These are phyloP conservation scores for Colletotrichum incanum DNA, from an alignment of 2,329 filamentous ascomycete species.

Conservation along the genomic window DNA sequence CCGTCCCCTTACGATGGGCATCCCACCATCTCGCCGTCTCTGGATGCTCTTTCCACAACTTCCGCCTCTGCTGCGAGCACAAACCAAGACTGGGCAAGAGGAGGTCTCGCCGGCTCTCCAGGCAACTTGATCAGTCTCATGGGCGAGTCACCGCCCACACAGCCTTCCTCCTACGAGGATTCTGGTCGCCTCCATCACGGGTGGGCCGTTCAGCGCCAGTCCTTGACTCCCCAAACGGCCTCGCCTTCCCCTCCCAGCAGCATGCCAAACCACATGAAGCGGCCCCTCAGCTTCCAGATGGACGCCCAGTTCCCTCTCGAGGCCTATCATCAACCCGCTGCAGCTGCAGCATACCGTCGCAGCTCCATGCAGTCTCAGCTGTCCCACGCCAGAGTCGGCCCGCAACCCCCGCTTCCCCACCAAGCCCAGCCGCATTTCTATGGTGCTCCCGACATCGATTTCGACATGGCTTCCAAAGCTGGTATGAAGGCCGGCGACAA, in stretches of 20 bases:
- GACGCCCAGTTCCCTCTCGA: slow-evolving; percentile 62
- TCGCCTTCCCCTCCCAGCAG: slow-evolving; percentile 56
- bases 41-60: slow-evolving; percentile 65
- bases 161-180: slow-evolving; percentile 68
- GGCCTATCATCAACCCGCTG: slow-evolving; percentile 55
- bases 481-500: slow-evolving; percentile 76
- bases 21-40: slow-evolving; percentile 60
- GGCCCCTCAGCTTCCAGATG: slow-evolving; percentile 66
- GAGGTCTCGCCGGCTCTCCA: slow-evolving; percentile 66
- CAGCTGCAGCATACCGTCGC: slow-evolving; percentile 57
- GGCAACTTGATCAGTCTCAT: slow-evolving; percentile 66
- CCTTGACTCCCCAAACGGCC: slow-evolving; percentile 61
- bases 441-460: slow-evolving; percentile 80
- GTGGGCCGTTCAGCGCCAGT: slow-evolving; percentile 63
- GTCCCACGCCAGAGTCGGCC: slow-evolving; percentile 60
- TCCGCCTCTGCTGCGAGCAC: slow-evolving; percentile 66
- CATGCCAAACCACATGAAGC: slow-evolving; percentile 44
- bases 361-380: slow-evolving; percentile 69
- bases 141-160: slow-evolving; percentile 68
- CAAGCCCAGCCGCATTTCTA: slow-evolving; percentile 85
- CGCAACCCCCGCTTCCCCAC: slow-evolving; percentile 79
- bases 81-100: slow-evolving; percentile 62
- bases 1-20: slow-evolving; percentile 59
- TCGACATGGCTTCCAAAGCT: slow-evolving; percentile 72
- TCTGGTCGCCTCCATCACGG: slow-evolving; percentile 59